These are phyloP conservation scores for Starmerella geochares DNA, from an alignment of 805 yeast species.

Conservation along the genomic window DNA sequence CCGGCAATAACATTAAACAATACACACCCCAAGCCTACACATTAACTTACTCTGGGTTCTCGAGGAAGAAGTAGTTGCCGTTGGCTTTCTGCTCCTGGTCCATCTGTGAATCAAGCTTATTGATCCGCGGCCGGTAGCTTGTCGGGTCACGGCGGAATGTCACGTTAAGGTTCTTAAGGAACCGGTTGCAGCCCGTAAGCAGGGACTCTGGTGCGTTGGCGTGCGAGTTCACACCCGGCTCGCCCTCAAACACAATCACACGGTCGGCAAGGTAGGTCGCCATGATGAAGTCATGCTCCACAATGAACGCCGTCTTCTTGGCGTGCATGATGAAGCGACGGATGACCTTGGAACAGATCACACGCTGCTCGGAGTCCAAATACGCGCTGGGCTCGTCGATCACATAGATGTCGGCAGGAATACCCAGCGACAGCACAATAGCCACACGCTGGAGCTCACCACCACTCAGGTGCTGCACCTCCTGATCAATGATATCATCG, in stretches of 20 bases:
- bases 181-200: conserved; percentile 92
- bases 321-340: conserved; percentile 93
- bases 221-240: conserved; percentile 72
- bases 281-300: conserved; percentile 99
- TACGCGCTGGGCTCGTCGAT: conserved; percentile 99
- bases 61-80: conserved; percentile 96
- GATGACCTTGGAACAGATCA: conserved; percentile 94
- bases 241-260: conserved; percentile 96
- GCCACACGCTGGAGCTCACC: conserved; percentile 99
- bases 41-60: conserved; percentile 37
- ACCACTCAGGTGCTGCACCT: conserved; percentile 94
- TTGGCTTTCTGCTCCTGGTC: conserved; percentile 90
- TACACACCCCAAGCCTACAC: not conserved
- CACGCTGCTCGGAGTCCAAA: conserved; percentile 98
- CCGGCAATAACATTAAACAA: conserved; percentile 3
- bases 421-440: conserved; percentile 86
- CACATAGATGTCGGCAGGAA: conserved; percentile 88
- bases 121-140: conserved; percentile 96
- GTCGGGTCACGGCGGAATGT: conserved; percentile 99
- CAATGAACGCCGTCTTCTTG: conserved; percentile 97
- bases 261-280: conserved; percentile 98
- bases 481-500: conserved; percentile 92
- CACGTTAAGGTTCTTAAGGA: conserved; percentile 92
- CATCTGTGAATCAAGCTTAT: conserved; percentile 96
- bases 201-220: conserved; percentile 88